Conservation (phyloP, 2,329 filamentous ascomycete genomes). For the Tolypocladium ovalisporum region DNA sequence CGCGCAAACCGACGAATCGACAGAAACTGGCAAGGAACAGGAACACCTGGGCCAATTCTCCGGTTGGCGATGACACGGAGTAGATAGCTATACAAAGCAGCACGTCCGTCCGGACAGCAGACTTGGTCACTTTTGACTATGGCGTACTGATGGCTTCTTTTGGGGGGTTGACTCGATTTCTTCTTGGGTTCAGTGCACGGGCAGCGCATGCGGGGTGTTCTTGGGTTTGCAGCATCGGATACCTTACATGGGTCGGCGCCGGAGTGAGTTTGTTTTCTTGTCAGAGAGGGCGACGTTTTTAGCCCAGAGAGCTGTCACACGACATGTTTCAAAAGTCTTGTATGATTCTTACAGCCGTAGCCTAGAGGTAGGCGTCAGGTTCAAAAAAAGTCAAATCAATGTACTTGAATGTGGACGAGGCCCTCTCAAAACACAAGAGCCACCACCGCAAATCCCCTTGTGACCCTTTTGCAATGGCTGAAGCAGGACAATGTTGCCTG, state of each 20-base stretch:
- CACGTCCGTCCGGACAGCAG: background rate
- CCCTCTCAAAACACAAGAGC: background rate
- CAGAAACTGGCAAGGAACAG: slow-evolving; percentile 18
- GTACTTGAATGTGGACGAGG: background rate
- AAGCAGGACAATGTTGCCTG: background rate
- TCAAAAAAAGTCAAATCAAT: background rate
- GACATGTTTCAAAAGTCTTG: background rate
- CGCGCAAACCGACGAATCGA: slow-evolving; percentile 18
- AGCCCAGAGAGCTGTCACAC: background rate
- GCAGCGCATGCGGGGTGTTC: slow-evolving; percentile 3
- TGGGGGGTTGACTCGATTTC: background rate
- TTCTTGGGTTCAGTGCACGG: slow-evolving; percentile 4
- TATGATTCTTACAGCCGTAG: background rate
- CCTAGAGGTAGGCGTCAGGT: background rate
- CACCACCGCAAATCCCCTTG: background rate
- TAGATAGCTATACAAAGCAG: slow-evolving; percentile 6
- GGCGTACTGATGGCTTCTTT: background rate
- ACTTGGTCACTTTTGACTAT: background rate
- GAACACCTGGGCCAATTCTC: slow-evolving; percentile 18
- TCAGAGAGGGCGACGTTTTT: background rate
- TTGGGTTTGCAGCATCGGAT: slow-evolving; percentile 1
- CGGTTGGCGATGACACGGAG: slow-evolving; percentile 26
- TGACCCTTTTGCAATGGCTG: background rate
- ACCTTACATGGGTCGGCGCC: slow-evolving; percentile 5
- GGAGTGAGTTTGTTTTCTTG: slow-evolving; percentile 10